A percentile compares a stretch with the other conserved stretches of the same genome.
These are phyloP conservation scores for Epichloe gansuensis DNA, from an alignment of 2,329 filamentous ascomycete genomes.

Conservation along the genomic window DNA sequence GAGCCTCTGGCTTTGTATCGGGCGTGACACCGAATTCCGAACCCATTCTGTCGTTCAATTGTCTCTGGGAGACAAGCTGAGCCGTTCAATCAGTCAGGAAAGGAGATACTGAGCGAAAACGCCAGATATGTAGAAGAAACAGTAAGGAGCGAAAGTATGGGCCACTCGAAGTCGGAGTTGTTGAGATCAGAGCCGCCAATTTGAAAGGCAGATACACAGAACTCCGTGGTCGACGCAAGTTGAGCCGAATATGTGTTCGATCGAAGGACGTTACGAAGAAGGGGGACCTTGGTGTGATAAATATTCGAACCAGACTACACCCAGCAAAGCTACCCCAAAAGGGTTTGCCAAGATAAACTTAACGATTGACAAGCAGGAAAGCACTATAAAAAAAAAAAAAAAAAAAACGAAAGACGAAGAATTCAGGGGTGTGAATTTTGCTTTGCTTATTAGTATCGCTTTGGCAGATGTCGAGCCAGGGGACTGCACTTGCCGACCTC, in stretches of 20 bases:
- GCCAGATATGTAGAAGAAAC: neutral
- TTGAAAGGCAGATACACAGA: neutral
- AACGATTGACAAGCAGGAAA: neutral
- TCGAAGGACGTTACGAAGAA: too few species aligned
- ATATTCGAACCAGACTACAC: conserved; percentile 1
- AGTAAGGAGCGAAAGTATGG: neutral
- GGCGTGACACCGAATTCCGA: conserved; percentile 22
- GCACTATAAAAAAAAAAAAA: neutral
- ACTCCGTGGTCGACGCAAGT: neutral
- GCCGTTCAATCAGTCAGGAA: neutral
- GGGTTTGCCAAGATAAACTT: neutral
- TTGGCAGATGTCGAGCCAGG: neutral
- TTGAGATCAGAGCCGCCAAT: neutral
- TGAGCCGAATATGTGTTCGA: neutral
- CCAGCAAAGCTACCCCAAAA: neutral
- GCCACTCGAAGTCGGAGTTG: neutral
- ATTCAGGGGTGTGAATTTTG: neutral
- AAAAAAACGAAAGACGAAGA: neutral
- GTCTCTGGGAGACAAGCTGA: neutral
- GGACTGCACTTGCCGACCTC: neutral
- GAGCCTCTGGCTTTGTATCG: conserved; percentile 18
- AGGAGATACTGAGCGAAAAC: neutral
- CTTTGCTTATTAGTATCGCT: neutral
- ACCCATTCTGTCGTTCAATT: conserved; percentile 11
- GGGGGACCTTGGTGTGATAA: conserved; percentile 2